Base-by-base conservation (phyloP, 257 asterid genomes). In the Linderniella brevidens region DNA sequence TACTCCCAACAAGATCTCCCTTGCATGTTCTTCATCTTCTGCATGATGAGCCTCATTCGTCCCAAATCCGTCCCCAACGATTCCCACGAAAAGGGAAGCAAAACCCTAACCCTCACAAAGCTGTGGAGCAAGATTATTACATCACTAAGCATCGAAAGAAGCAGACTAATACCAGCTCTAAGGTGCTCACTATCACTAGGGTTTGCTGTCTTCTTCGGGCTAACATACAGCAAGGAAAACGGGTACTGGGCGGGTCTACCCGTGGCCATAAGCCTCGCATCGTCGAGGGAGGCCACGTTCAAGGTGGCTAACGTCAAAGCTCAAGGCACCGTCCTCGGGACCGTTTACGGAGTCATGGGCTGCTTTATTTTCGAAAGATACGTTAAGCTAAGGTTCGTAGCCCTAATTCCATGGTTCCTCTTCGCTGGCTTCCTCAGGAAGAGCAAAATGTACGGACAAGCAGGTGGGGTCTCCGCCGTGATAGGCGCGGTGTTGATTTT, bases 361-460 rank as follows among this genome's bases (percentile, higher is more conserved):
- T 82, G 94, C 53, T 82, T 76, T 35, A 55, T 82, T n/a, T 82
- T 86, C 46, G 80, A 73, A 46, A 64, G 58, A 35, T 82, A 68
- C 25, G 80, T 67, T 0, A 63, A 66, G 12, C 35, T 77, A 19
- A 73, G 93, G 66, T 75, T 86, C 61, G 29, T 86, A 5, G 77
- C 94, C 17, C 87, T 86, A 12, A 69, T 86, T 4, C 96, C 96
- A 0, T 86, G 96, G 96, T 79, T 86, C 74, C 48, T 86, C 41
- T 65, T 86, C 64, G 60, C 80, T 68, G 62, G 77, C 50, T 79
- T 82, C 36, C 50, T 79, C 49, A 41, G 75, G 17, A 75, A 62
- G 37, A 86, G 96, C 71, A 68, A 48, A 18, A 86, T 82, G 93
- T 86, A 82, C 9, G 96, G 96, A 8, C 94, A 77, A 37, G 94